These are phyloP conservation scores for Dichotomopilus funicola DNA, from an alignment of 2,329 filamentous ascomycete genomes.

Conservation along the genomic window DNA sequence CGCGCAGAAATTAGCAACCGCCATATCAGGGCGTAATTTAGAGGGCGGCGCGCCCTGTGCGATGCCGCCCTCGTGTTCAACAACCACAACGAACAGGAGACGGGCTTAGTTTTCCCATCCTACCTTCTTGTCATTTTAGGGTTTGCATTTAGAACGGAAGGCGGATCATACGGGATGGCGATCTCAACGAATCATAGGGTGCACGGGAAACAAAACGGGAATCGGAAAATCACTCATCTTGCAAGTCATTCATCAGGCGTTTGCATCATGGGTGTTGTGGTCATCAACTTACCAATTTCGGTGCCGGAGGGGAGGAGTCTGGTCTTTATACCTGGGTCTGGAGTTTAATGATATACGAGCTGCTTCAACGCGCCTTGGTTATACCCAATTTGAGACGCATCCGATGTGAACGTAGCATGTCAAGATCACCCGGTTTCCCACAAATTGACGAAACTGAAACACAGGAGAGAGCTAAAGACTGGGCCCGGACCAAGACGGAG, in stretches of 20 bases:
- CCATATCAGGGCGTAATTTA: background rate
- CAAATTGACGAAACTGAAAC: too few species aligned
- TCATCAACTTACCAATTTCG: conserved; percentile 25
- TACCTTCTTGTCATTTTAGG: conserved; percentile 6
- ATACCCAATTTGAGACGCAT: conserved; percentile 6
- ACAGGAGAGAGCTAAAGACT: too few species aligned
- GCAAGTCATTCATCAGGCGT: conserved; percentile 32
- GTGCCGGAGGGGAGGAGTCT: conserved; percentile 23
- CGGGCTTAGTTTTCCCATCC: background rate
- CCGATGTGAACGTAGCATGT: background rate
- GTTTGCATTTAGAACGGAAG: conserved; percentile 11
- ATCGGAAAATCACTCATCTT: conserved; percentile 22
- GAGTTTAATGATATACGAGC: conserved; percentile 12
- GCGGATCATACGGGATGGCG: conserved; percentile 7
- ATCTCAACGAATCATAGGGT: conserved; percentile 24
- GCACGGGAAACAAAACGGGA: conserved; percentile 20
- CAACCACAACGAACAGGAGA: conserved; percentile 3
- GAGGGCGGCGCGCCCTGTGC: too few species aligned
- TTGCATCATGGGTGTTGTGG: conserved; percentile 26
- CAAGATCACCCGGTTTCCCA: too few species aligned
- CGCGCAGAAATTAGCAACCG: conserved; percentile 6
- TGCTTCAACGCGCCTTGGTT: conserved; percentile 37
- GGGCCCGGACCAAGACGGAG: too few species aligned
- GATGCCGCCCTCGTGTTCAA: conserved; percentile 11
- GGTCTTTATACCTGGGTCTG: conserved; percentile 19